These are phyloP conservation scores for Esteya vermicola DNA, from an alignment of 2,329 filamentous ascomycete species.

Conservation along the genomic window DNA sequence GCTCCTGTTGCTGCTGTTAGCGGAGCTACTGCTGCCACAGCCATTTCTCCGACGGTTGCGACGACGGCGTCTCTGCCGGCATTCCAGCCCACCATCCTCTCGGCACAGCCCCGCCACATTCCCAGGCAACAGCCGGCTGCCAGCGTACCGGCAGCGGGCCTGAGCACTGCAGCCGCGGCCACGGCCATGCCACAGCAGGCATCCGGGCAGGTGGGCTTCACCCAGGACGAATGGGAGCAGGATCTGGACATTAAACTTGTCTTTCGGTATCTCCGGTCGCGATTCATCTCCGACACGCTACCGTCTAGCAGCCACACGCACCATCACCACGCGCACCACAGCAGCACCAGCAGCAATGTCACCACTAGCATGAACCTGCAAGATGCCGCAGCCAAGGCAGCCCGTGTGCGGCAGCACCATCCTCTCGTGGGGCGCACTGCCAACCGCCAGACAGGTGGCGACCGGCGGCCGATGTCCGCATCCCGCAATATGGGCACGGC, in stretches of 20 bases:
- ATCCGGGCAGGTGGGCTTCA: conserved; percentile 23
- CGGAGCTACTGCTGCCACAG: conserved; percentile 1
- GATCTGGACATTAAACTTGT: conserved; percentile 85
- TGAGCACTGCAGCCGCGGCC: neutral
- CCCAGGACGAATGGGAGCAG: conserved; percentile 81
- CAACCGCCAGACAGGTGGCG: conserved; percentile 10
- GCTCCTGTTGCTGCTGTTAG: conserved; percentile 3
- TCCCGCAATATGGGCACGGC: conserved; percentile 9
- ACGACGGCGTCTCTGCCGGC: conserved; percentile 24
- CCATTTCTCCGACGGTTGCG: conserved; percentile 4
- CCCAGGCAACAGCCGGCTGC: conserved; percentile 14
- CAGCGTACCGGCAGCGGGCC: conserved; percentile 3
- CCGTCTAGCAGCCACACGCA: conserved; percentile 1
- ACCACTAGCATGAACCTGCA: conserved; percentile 33
- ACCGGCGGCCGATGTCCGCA: conserved; percentile 42
- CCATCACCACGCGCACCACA: conserved; percentile 1
- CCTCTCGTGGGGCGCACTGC: conserved; percentile 54
- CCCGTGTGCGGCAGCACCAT: conserved; percentile 77
- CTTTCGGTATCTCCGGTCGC: conserved; percentile 70
- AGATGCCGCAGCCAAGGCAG: conserved; percentile 61
- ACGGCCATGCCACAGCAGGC: neutral
- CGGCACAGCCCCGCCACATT: conserved; percentile 22
- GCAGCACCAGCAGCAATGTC: conserved; percentile 23
- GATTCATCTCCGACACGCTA: conserved; percentile 45
- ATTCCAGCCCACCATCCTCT: conserved; percentile 33